A percentile compares a stretch with the other conserved stretches of the same genome.
phyloP scores from a whole-genome alignment of 1,284 basidiomycete genomes.

The Ceratobasidium sp. region DNA sequence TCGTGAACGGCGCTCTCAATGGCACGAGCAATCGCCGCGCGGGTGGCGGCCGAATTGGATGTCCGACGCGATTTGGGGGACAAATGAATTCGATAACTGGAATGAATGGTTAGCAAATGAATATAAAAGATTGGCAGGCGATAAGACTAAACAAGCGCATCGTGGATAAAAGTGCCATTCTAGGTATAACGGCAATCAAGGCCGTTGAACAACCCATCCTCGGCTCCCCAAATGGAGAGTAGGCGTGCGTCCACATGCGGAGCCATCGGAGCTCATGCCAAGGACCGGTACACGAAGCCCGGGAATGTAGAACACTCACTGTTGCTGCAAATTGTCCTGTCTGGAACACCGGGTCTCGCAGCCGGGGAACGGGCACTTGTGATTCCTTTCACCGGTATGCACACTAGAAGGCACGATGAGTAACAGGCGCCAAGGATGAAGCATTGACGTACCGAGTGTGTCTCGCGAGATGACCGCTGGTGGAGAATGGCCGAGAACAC shows the following conservation, averaged over 20 bases:
- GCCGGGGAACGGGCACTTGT: conserved; percentile 81
- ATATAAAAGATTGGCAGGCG: background rate
- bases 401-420: conserved; percentile 49
- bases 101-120: background rate
- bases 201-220: background rate
- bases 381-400: conserved; percentile 82
- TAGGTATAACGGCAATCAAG: conserved; percentile 15
- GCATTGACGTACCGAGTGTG: conserved; percentile 60
- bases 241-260: background rate
- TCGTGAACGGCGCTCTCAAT: conserved; percentile 37
- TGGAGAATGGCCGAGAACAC: conserved; percentile 78
- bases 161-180: background rate
- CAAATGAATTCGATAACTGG: conserved; percentile 43
- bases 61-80: conserved; percentile 41
- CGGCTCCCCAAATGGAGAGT: no score
- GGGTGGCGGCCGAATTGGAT: conserved; percentile 40
- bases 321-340: conserved; percentile 82
- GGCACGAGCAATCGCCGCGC: conserved; percentile 41
- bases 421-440: background rate
- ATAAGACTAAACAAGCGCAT: conserved; percentile 8
- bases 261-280: background rate
- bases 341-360: conserved; percentile 80
- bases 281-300: background rate
- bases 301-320: conserved; percentile 60
- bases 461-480: conserved; percentile 81